Conservation (phyloP, 306 rosid genomes). For the Cyamopsis tetragonoloba region DNA sequence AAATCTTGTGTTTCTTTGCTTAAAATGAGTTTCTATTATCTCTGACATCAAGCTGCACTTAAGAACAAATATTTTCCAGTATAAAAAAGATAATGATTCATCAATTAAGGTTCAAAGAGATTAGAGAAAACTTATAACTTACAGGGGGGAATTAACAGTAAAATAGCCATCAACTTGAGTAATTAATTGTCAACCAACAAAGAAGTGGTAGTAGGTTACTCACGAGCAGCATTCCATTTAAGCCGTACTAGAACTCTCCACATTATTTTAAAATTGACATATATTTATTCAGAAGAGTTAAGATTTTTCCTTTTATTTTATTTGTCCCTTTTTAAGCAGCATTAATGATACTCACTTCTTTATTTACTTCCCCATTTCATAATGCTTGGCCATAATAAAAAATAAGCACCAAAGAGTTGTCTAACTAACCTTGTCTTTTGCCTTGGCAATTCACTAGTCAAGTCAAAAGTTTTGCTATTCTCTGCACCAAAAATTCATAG, state of each 20-base stretch:
- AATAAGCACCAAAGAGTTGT: slow-evolving; percentile 22
- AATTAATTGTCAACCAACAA: slow-evolving; percentile 74
- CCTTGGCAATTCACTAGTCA: slow-evolving; percentile 36
- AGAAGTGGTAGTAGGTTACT: slow-evolving; percentile 64
- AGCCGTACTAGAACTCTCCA: slow-evolving; percentile 47
- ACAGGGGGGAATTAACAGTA: slow-evolving; percentile 28
- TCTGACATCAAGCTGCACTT: slow-evolving; percentile 28
- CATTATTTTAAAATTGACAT: slow-evolving; percentile 8
- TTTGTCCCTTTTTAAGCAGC: slow-evolving; percentile 7
- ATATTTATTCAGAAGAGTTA: background rate
- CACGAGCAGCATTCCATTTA: slow-evolving; percentile 53
- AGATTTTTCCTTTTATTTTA: background rate
- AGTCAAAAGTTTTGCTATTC: slow-evolving; percentile 38
- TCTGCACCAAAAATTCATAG: slow-evolving; percentile 40
- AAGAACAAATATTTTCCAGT: slow-evolving; percentile 20
- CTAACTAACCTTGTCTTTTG: slow-evolving; percentile 53
- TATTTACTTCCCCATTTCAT: slow-evolving; percentile 21
- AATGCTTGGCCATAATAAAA: slow-evolving; percentile 18
- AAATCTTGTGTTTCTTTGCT: slow-evolving; percentile 6
- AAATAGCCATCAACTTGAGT: slow-evolving; percentile 33
- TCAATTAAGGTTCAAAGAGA: slow-evolving; percentile 20
- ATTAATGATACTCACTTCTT: slow-evolving; percentile 8
- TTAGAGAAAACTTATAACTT: slow-evolving; percentile 26
- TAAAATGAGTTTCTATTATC: slow-evolving; percentile 9
- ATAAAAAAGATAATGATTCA: slow-evolving; percentile 21